A percentile compares a stretch with the other conserved stretches of the same genome.
phyloP scores from a whole-genome alignment of 2,329 filamentous ascomycete genomes.

The Proliferodiscus dingleyae region DNA sequence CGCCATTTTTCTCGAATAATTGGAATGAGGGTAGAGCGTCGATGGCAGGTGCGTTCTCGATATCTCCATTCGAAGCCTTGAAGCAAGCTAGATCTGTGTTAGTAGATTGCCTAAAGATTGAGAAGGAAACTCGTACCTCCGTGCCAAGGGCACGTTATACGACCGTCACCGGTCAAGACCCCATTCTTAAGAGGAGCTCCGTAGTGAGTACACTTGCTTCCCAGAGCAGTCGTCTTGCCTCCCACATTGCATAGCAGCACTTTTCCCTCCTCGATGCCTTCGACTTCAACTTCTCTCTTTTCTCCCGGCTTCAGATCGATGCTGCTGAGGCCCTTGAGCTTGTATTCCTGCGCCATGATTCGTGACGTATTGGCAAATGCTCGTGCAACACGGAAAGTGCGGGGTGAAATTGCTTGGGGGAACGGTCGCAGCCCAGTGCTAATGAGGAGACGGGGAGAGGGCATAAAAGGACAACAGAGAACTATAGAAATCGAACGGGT shows the following conservation, averaged over 20 bases:
- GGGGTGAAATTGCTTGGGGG: constrained; percentile 11
- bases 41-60: constrained; percentile 89
- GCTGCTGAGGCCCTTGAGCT: constrained; percentile 71
- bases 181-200: constrained; percentile 86
- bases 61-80: constrained; percentile 80
- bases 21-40: constrained; percentile 83
- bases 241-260: constrained; percentile 78
- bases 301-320: constrained; percentile 72
- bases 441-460: constrained; percentile 14
- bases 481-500: no score
- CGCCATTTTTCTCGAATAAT: constrained; percentile 73
- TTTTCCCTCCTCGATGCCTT: constrained; percentile 81
- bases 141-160: constrained; percentile 93
- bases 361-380: constrained; percentile 19
- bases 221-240: constrained; percentile 72
- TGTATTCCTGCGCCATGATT: constrained; percentile 49
- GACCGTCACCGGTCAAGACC: constrained; percentile 73
- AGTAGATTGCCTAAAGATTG: constrained; percentile 1
- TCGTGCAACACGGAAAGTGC: constrained; percentile 6
- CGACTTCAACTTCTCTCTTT: constrained; percentile 85
- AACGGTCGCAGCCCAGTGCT: constrained; percentile 13
- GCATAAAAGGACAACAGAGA: constrained; percentile 5
- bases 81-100: constrained; percentile 67
- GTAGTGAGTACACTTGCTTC: constrained; percentile 84
- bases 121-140: constrained; percentile 57